A percentile compares a stretch with the other conserved stretches of the same genome.
Conservation (phyloP, 805 yeast genomes). For the Yarrowia sp. region DNA sequence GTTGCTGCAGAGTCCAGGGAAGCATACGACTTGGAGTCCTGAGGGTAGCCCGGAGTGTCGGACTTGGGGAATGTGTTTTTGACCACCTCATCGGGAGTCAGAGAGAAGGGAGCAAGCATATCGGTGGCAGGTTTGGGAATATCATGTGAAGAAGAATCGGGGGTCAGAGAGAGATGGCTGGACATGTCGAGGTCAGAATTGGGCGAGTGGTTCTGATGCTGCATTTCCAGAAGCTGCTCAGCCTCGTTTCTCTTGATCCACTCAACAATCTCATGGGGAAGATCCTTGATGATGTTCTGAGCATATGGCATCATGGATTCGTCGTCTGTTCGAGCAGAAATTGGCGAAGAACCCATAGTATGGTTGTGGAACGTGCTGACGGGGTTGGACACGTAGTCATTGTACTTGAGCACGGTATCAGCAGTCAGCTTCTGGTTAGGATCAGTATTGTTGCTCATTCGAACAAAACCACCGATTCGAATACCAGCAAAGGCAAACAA, state of each 20-base stretch:
- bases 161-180: neutral
- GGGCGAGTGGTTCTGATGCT: constrained; percentile 17
- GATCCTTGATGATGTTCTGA: constrained; percentile 17
- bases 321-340: neutral
- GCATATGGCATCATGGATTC: constrained; percentile 11
- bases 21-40: neutral
- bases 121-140: neutral
- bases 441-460: constrained; percentile 6
- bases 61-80: constrained; percentile 8
- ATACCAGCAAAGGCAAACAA: constrained; percentile 27
- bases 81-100: constrained; percentile 12
- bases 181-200: constrained; percentile 9
- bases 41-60: constrained; percentile 10
- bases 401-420: constrained; percentile 18
- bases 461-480: constrained; percentile 26
- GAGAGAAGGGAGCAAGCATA: constrained; percentile 7
- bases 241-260: constrained; percentile 22
- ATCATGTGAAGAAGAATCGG: constrained; percentile 3
- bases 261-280: constrained; percentile 11
- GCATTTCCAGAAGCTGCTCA: neutral
- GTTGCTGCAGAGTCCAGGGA: constrained; percentile 13
- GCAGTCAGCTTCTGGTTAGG: constrained; percentile 16
- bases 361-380: neutral
- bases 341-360: neutral
- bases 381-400: constrained; percentile 19